These are phyloP conservation scores for Ocimum tenuiflorum DNA, from an alignment of 257 asterid species.

Conservation along the genomic window DNA sequence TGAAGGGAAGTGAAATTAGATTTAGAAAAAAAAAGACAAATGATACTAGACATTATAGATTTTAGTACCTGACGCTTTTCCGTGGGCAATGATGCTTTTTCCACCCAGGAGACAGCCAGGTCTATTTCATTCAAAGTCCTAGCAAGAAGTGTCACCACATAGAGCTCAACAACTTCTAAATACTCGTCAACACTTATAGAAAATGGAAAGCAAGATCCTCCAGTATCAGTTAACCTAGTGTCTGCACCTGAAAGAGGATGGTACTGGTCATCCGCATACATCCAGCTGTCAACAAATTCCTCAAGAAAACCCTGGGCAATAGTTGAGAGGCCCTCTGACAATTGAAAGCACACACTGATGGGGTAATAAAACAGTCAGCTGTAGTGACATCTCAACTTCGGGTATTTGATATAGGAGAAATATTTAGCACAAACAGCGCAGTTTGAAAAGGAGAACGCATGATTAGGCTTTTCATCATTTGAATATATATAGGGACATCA, in stretches of 20 bases:
- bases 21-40: background rate
- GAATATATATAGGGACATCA: too few relatives aligned
- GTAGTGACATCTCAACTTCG: slow-evolving; percentile 2
- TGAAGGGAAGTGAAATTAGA: slow-evolving; percentile 2
- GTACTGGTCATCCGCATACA: slow-evolving; percentile 37
- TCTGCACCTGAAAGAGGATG: slow-evolving; percentile 29
- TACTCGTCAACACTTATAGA: slow-evolving; percentile 50
- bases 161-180: slow-evolving; percentile 70
- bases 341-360: slow-evolving; percentile 58
- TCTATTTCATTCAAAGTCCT: slow-evolving; percentile 37
- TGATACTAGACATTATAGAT: too few relatives aligned
- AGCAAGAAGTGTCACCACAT: slow-evolving; percentile 53
- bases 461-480: too few relatives aligned
- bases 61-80: slow-evolving; percentile 72
- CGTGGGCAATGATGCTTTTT: slow-evolving; percentile 57
- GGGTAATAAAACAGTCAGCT: slow-evolving; percentile 8
- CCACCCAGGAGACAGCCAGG: slow-evolving; percentile 78
- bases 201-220: slow-evolving; percentile 28
- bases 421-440: too few relatives aligned
- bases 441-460: too few relatives aligned
- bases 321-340: slow-evolving; percentile 41
- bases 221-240: slow-evolving; percentile 21
- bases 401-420: slow-evolving; percentile 1
- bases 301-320: slow-evolving; percentile 51
- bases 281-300: slow-evolving; percentile 69